Conservation (phyloP, 345 rosid genomes). For the Camelina sativa region DNA sequence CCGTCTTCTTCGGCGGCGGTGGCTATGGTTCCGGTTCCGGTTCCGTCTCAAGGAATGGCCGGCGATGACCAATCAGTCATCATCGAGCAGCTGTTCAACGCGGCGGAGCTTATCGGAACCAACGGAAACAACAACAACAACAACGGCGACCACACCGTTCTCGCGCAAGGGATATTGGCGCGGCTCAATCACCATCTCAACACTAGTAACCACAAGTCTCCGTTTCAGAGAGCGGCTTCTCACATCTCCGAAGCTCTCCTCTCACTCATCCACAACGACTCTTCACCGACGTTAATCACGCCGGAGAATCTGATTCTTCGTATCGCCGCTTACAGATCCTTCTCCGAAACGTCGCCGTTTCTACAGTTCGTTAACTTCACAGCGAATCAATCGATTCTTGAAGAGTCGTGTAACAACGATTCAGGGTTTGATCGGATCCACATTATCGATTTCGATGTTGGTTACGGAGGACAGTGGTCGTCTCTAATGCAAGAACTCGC, state of each 20-base stretch:
- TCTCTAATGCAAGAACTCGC: constrained; percentile 94
- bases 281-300: constrained; percentile 44
- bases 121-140: constrained; percentile 14
- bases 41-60: constrained; percentile 42
- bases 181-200: constrained; percentile 99
- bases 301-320: constrained; percentile 61
- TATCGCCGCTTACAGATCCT: constrained; percentile 82
- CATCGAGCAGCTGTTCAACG: constrained; percentile 77
- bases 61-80: constrained; percentile 73
- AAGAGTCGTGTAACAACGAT: constrained; percentile 52
- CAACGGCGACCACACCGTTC: constrained; percentile 60
- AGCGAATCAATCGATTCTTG: constrained; percentile 84
- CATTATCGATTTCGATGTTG: constrained; percentile 85
- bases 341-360: constrained; percentile 87
- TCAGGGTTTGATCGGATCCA: constrained; percentile 64
- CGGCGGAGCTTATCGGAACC: constrained; percentile 87
- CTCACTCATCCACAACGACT: constrained; percentile 50
- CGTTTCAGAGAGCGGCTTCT: constrained; percentile 80
- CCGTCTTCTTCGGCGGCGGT: constrained; percentile 25
- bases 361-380: constrained; percentile 89
- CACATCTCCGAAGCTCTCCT: constrained; percentile 80
- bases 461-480: constrained; percentile 93
- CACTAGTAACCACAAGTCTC: constrained; percentile 48
- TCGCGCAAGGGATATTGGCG: constrained; percentile 99
- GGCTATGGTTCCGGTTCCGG: constrained; percentile 25